phyloP scores from a whole-genome alignment of 2,329 filamentous ascomycete species.

The Paecilomyces dactylethromorphus region DNA sequence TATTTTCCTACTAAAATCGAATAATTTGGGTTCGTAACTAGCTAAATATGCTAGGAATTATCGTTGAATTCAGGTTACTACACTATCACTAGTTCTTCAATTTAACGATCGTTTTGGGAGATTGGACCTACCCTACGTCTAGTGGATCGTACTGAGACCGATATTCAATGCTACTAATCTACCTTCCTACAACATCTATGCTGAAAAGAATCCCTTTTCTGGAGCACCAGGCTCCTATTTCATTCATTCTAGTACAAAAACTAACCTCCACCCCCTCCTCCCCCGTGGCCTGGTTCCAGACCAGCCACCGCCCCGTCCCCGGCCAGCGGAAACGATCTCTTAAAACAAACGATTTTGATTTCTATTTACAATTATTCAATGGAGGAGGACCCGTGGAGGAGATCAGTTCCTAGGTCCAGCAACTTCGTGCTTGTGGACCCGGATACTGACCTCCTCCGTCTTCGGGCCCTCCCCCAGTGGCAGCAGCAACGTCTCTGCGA shows the following conservation, averaged over 20 bases:
- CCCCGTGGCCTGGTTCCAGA: no score
- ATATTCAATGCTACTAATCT: neutral
- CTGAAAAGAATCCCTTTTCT: neutral
- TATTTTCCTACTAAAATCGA: no score
- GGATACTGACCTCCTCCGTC: constrained; percentile 12
- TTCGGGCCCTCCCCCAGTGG: constrained; percentile 4
- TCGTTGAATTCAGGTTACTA: no score
- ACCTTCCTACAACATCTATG: neutral
- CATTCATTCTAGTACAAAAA: neutral
- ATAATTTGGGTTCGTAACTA: no score
- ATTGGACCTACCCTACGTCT: no score
- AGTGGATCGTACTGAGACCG: no score
- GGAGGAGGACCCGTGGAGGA: neutral
- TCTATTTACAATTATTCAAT: neutral
- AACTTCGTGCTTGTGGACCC: constrained; percentile 10
- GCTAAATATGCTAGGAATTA: no score
- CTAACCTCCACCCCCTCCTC: neutral
- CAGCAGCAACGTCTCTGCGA: constrained; percentile 7
- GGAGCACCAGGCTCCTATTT: neutral
- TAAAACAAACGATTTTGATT: neutral
- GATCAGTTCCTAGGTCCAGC: constrained; percentile 13
- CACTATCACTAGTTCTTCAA: no score
- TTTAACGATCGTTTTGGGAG: no score
- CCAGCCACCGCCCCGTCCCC: neutral
- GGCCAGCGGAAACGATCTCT: neutral